Conservation (phyloP, 108 stramenopile genomes). For the Skeletonema costatum region DNA sequence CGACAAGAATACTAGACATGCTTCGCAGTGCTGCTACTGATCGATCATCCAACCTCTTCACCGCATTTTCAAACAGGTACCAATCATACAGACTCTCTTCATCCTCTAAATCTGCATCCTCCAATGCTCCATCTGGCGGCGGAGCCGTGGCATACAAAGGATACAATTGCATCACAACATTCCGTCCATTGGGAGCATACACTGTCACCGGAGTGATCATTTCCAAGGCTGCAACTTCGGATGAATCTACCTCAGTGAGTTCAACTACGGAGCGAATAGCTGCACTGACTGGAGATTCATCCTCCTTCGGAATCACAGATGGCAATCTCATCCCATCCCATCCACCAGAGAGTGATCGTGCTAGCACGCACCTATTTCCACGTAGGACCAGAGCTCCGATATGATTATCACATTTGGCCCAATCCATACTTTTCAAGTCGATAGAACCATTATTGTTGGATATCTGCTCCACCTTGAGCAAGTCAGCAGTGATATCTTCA, state of each 20-base stretch:
- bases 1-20: constrained; percentile 19
- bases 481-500: constrained; percentile 51
- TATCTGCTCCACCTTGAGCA: constrained; percentile 5
- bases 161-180: constrained; percentile 36
- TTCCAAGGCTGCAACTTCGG: constrained; percentile 31
- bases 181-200: constrained; percentile 49
- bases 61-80: constrained; percentile 51
- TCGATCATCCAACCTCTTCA: constrained; percentile 29
- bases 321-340: constrained; percentile 66
- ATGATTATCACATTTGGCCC: constrained; percentile 43
- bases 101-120: constrained; percentile 64
- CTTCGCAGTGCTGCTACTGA: constrained; percentile 39
- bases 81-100: constrained; percentile 65
- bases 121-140: constrained; percentile 57
- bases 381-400: constrained; percentile 54
- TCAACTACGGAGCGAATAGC: constrained; percentile 49
- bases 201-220: constrained; percentile 46
- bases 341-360: constrained; percentile 32
- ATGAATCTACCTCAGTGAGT: constrained; percentile 49
- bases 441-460: not conserved
- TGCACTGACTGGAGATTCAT: constrained; percentile 32
- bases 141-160: constrained; percentile 54
- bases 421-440: constrained; percentile 20
- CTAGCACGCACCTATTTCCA: constrained; percentile 68
- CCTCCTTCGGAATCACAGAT: constrained; percentile 24